These are phyloP conservation scores for Solanum boliviense DNA, from an alignment of 257 asterid species.

Conservation along the genomic window DNA sequence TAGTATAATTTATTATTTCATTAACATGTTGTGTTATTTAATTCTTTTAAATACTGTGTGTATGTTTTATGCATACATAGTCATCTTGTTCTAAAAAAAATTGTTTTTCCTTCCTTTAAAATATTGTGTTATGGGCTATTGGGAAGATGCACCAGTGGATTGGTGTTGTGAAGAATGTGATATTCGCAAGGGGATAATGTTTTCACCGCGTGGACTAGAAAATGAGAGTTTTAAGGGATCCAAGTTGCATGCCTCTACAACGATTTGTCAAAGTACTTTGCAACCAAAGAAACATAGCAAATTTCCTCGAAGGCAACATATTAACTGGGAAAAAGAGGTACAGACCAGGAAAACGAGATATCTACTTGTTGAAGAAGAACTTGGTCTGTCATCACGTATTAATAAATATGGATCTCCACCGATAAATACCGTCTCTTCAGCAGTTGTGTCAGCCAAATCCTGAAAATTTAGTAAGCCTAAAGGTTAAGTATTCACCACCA, in stretches of 20 bases:
- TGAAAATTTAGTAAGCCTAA: too few relatives aligned
- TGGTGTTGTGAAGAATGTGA: constrained; percentile 50
- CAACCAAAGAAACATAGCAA: not conserved
- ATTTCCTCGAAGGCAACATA: not conserved
- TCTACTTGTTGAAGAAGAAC: constrained; percentile 30
- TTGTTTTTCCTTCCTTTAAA: constrained; percentile 13
- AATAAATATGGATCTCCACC: too few relatives aligned
- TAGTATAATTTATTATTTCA: too few relatives aligned
- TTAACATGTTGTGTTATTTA: too few relatives aligned
- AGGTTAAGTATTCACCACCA: too few relatives aligned
- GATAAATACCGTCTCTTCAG: too few relatives aligned
- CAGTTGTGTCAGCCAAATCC: too few relatives aligned
- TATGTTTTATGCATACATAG: too few relatives aligned
- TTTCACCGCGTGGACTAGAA: constrained; percentile 1
- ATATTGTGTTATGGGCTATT: constrained; percentile 33
- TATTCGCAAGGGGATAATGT: not conserved
- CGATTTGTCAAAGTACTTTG: not conserved
- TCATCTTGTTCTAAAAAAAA: too few relatives aligned
- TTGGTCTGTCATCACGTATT: constrained; percentile 30
- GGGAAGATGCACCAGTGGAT: not conserved
- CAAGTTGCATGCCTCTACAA: not conserved
- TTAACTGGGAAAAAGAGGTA: constrained; percentile 29
- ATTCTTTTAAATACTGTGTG: too few relatives aligned
- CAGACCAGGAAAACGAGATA: constrained; percentile 32
- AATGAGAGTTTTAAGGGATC: not conserved